Evolutionary conservation across 805 yeast genomes (phyloP), one percentile per base, ranked within the genome.

Genomic region (Spathaspora arborariae): DNA sequence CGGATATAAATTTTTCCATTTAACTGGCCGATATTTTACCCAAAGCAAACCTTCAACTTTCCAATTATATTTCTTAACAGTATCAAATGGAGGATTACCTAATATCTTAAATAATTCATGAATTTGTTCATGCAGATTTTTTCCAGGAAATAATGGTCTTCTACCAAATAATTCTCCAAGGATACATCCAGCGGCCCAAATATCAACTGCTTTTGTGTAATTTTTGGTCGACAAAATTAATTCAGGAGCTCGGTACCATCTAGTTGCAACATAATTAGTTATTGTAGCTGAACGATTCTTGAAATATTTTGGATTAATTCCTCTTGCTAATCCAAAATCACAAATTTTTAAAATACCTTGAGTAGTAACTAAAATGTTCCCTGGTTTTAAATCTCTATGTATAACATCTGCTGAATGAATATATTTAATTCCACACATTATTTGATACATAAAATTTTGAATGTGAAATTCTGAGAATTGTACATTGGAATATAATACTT

Each of bases 181-280:
- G 8, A 91, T 89, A 59, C 97, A 91, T 1, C 97, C 98, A 8
- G 84, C 80, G 0, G 97, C 90, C 98, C 98, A 91, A 72, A 91
- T 73, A 62, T 91, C 98, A 41, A 91, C 85, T 20, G 76, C 63
- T 46, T 85, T 85, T 3, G 81, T 76, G 58, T 88, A 88, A 15
- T 55, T 57, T 44, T 72, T 75, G 47, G 77, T 73, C 9, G 86
- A 76, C 27, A 90, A 64, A 39, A 91, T 79, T 41, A 91, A 72
- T 58, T 91, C 98, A 0, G 98, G 98, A 0, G 97, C 97, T 39
- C 98, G 73, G 58, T 91, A 91, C 96, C 97, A 91, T 48, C 97
- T 69, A 0, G 97, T 91, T 0, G 97, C 97, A 20, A 91, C 97
- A 59, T 91, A 91, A 55, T 81, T 84, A 9, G 96, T 87, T 21